Evolutionary conservation across 1,284 basidiomycete genomes (phyloP), one percentile per base, ranked within the genome.

Genomic region (Cryptococcus hybrid): DNA sequence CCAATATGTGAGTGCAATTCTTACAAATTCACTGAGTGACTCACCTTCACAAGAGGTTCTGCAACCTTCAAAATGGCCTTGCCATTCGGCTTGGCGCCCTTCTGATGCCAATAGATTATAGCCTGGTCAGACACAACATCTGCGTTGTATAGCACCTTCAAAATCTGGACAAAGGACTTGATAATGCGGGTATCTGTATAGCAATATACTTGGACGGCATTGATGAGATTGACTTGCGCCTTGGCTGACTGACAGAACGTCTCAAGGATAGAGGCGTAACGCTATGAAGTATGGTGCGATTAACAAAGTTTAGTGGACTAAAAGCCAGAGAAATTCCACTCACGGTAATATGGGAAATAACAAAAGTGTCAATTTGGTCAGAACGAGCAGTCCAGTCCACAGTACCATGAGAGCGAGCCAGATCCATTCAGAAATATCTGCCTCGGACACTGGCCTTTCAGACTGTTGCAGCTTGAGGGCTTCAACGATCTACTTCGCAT

Each of bases 71-170:
- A 81, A 97, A 76, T 94, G 89, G 76, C 94, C 76, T 89, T 88
- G 54, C 93, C 94, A 76, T 96, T 90, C 1, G 91, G 85, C 80
- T 93, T 96, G 56, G 92, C 89, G 57, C 95, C 94, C 80, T 98
- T 98, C 79, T 90, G 87, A 79, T 92, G 84, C 94, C 94, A 98
- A 80, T 96, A 98, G 60, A 97, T 88, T 72, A 98, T 94, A 61
- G 94, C 93, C 76, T 93, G 89, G 73, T 94, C 92, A 59, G 90
- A 89, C 67, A 97, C 84, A 78, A 92, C 92, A 72, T 98, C 94
- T 70, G 89, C 87, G 78, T 93, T 94, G 81, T 97, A 97, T 76
- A 95, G 82, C 71, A 93, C 90, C 83, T 96, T 96, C 67, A 98
- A 83, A 75, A 98, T 87, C 71, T 92, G 89, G 51, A 90, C 86